Conservation (phyloP, 139 green algal genomes). For the Astrephomene gubernaculifera region DNA sequence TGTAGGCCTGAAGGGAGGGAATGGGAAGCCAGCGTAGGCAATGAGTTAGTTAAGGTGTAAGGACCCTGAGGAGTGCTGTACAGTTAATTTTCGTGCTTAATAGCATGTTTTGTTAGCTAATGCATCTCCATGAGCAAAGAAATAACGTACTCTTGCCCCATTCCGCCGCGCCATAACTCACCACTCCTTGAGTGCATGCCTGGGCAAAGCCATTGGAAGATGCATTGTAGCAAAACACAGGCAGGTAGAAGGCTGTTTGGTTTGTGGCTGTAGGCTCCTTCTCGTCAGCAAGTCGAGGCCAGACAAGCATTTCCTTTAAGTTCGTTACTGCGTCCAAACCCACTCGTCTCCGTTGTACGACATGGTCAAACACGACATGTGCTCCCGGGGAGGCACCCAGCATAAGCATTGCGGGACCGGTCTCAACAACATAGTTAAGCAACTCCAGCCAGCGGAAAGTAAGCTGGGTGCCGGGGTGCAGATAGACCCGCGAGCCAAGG, state of each 20-base stretch:
- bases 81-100: too few species aligned
- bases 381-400: not conserved
- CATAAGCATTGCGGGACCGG: conserved; percentile 6
- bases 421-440: not conserved
- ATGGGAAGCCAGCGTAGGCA: not conserved
- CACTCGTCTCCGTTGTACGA: not conserved
- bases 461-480: not conserved
- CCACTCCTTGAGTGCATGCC: not conserved
- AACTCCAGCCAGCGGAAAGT: conserved; percentile 15
- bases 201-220: not conserved
- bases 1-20: conserved; percentile 13
- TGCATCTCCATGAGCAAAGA: too few species aligned
- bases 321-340: not conserved
- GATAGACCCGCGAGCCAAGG: not conserved
- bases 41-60: too few species aligned
- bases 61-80: too few species aligned
- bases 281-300: not conserved
- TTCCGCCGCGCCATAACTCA: too few species aligned
- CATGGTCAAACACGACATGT: not conserved
- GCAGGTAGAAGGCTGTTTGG: conserved; percentile 19
- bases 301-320: not conserved
- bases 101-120: too few species aligned
- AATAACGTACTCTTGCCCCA: too few species aligned
- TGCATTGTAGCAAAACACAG: conserved; percentile 28
- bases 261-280: not conserved